Percentiles rank a stretch among this genome's conserved stretches.
Conservation (phyloP, 768 basidiomycete species). For the Cystofilobasidium capitatum region DNA sequence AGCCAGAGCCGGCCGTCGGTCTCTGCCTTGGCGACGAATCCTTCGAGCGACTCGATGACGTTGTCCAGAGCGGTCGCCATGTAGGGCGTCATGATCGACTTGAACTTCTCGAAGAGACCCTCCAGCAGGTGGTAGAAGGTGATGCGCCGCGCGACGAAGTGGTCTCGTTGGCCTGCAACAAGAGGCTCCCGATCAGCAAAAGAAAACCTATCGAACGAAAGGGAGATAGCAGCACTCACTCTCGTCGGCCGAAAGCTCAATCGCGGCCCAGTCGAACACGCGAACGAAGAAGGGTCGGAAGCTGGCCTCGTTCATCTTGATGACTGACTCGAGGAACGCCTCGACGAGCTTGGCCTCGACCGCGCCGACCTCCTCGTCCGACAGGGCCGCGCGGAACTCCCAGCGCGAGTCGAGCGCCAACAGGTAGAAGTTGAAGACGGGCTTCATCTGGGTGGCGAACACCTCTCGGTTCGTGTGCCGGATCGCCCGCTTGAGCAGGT, state of each 20-base stretch:
- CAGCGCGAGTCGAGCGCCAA: conserved; percentile 57
- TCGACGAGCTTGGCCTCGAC: conserved; percentile 46
- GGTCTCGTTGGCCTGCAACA: conserved; percentile 28
- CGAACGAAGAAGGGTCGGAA: conserved; percentile 88
- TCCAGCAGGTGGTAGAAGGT: conserved; percentile 68
- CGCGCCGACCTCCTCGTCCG: conserved; percentile 26
- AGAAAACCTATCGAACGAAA: conserved; percentile 12
- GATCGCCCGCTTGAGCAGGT: conserved; percentile 56
- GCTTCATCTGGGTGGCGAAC: conserved; percentile 57
- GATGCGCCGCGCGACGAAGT: conserved; percentile 47
- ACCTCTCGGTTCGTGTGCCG: conserved; percentile 55
- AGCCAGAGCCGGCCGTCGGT: conserved; percentile 52
- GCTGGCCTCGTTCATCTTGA: conserved; percentile 81
- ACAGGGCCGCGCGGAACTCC: conserved; percentile 3
- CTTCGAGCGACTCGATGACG: conserved; percentile 54
- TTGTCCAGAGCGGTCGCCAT: conserved; percentile 65
- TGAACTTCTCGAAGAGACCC: conserved; percentile 74
- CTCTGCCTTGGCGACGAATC: conserved; percentile 42
- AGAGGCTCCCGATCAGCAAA: neutral
- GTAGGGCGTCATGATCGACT: conserved; percentile 86
- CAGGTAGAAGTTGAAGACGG: conserved; percentile 67
- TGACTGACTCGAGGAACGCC: conserved; percentile 78
- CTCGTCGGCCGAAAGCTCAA: conserved; percentile 40
- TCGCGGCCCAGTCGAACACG: conserved; percentile 89
- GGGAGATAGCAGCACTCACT: neutral